phyloP scores from a whole-genome alignment of 257 asterid genomes.

The Nicotiana benthamiana region DNA sequence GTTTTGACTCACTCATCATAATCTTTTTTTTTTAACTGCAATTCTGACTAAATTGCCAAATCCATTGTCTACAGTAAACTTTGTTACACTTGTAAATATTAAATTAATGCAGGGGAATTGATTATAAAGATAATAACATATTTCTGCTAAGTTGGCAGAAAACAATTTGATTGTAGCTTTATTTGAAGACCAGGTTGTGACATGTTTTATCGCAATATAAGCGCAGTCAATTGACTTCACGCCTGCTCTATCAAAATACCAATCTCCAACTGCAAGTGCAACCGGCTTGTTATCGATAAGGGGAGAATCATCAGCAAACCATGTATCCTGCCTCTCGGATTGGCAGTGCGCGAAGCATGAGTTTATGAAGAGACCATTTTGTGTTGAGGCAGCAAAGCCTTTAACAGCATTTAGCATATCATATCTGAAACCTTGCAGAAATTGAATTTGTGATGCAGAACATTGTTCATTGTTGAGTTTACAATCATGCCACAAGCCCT shows the following conservation, averaged over 20 bases:
- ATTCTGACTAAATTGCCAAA: neutral
- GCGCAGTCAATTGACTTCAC: slow-evolving; percentile 69
- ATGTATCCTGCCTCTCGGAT: slow-evolving; percentile 22
- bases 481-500: slow-evolving; percentile 53
- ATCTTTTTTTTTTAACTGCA: neutral
- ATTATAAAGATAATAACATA: slow-evolving; percentile 14
- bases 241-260: slow-evolving; percentile 65
- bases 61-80: neutral
- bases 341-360: slow-evolving; percentile 23
- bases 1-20: no score
- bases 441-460: slow-evolving; percentile 45
- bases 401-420: slow-evolving; percentile 11
- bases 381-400: slow-evolving; percentile 5
- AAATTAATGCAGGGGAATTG: slow-evolving; percentile 18
- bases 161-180: slow-evolving; percentile 13
- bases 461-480: slow-evolving; percentile 38
- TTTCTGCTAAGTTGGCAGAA: slow-evolving; percentile 5
- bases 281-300: slow-evolving; percentile 31
- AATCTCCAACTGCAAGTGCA: slow-evolving; percentile 83
- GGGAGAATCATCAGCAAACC: slow-evolving; percentile 24
- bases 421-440: slow-evolving; percentile 26
- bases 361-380: slow-evolving; percentile 17
- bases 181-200: slow-evolving; percentile 75
- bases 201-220: slow-evolving; percentile 85
- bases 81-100: neutral